Evolutionary conservation across 2,329 filamentous ascomycete genomes (phyloP).

Genomic region (Teratosphaeria nubilosa): DNA sequence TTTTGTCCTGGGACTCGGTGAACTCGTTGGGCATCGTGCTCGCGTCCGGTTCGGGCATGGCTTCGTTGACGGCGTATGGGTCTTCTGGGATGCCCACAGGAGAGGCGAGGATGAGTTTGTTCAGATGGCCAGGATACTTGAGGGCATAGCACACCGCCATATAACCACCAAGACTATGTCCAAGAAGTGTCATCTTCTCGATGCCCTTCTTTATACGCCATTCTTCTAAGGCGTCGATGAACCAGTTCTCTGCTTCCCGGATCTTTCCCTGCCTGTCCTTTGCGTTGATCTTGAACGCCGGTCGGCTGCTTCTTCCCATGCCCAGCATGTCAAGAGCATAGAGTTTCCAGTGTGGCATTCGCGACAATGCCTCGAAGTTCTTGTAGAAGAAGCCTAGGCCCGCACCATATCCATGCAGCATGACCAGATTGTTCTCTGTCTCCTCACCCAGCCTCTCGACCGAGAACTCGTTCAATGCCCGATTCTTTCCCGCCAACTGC

Average conservation of each 20-base stretch:
- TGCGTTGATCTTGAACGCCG: conserved; percentile 72
- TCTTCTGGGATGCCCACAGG: conserved; percentile 93
- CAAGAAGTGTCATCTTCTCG: conserved; percentile 84
- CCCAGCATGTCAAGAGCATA: conserved; percentile 92
- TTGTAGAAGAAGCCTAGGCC: conserved; percentile 97
- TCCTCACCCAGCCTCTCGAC: conserved; percentile 73
- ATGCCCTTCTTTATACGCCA: conserved; percentile 85
- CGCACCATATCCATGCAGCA: conserved; percentile 93
- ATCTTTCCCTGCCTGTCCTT: conserved; percentile 75
- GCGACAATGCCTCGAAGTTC: conserved; percentile 83
- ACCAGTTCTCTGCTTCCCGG: conserved; percentile 85
- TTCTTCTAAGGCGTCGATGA: conserved; percentile 90
- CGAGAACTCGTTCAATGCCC: conserved; percentile 85
- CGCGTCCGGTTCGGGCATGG: conserved; percentile 65
- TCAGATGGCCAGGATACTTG: conserved; percentile 88
- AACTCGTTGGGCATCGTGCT: conserved; percentile 71
- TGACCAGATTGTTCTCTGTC: conserved; percentile 77
- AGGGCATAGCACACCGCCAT: conserved; percentile 89
- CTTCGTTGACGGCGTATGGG: conserved; percentile 73
- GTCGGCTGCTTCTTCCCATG: conserved; percentile 82
- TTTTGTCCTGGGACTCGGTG: conserved; percentile 56
- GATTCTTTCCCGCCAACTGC: conserved; percentile 70
- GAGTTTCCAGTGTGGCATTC: conserved; percentile 71
- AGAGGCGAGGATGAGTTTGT: conserved; percentile 91
- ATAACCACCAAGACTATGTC: conserved; percentile 90